Evolutionary conservation across 371 early-diverging fungal species (phyloP).

Genomic region (Dinochytrium kinnereticum): DNA sequence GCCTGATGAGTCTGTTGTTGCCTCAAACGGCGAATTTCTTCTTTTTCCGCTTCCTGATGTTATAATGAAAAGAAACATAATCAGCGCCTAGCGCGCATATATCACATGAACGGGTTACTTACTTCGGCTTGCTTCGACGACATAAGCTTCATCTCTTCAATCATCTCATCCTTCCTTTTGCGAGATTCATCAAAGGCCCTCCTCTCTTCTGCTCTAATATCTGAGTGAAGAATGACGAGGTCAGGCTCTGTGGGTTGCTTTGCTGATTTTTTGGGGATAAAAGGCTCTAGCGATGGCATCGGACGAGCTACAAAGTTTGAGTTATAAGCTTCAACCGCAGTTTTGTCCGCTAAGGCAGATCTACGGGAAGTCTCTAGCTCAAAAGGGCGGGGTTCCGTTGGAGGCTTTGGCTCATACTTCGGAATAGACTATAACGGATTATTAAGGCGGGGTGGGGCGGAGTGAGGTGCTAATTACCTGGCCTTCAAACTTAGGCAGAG

Average conservation of each 20-base stretch:
- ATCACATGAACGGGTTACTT: background rate
- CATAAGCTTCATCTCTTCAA: slow-evolving; percentile 48
- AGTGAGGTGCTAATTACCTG: slow-evolving; percentile 10
- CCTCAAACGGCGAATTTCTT: slow-evolving; percentile 55
- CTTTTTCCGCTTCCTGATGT: slow-evolving; percentile 47
- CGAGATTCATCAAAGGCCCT: slow-evolving; percentile 59
- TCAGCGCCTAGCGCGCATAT: background rate
- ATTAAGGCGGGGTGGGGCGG: background rate
- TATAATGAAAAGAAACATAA: background rate
- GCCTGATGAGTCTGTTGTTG: slow-evolving; percentile 60
- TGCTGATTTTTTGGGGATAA: slow-evolving; percentile 56
- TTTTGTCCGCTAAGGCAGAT: slow-evolving; percentile 43
- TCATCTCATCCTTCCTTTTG: slow-evolving; percentile 48
- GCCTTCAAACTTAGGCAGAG: slow-evolving; percentile 31
- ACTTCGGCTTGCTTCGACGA: slow-evolving; percentile 43
- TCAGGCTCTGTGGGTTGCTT: slow-evolving; percentile 59
- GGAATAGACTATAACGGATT: slow-evolving; percentile 15
- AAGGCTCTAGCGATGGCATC: slow-evolving; percentile 53
- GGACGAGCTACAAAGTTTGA: slow-evolving; percentile 59
- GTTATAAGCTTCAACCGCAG: slow-evolving; percentile 27
- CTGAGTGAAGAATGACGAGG: slow-evolving; percentile 54
- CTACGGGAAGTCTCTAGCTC: slow-evolving; percentile 56
- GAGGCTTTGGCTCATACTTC: slow-evolving; percentile 26
- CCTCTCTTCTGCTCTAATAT: slow-evolving; percentile 63
- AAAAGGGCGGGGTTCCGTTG: slow-evolving; percentile 62